Percentiles rank a stretch among this genome's conserved stretches.
These are phyloP conservation scores for Cryptococcus maquisensis DNA, from an alignment of 1,284 basidiomycete genomes.

Conservation along the genomic window DNA sequence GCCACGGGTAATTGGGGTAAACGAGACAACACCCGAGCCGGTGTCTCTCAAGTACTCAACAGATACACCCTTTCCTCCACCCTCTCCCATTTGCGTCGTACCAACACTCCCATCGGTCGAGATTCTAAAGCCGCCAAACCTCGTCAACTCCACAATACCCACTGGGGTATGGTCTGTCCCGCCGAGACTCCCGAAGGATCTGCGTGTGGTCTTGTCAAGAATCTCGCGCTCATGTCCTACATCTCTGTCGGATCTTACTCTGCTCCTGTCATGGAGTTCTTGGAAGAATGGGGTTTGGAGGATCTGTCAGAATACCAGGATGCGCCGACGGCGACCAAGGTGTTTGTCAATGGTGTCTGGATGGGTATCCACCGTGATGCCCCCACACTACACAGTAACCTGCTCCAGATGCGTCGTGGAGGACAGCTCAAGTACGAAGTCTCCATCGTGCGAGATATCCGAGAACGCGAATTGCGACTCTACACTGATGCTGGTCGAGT, in stretches of 20 bases:
- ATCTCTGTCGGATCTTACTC: slow-evolving; percentile 97
- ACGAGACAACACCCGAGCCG: slow-evolving; percentile 97
- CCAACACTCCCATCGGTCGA: slow-evolving; percentile 95
- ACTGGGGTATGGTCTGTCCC: slow-evolving; percentile 99
- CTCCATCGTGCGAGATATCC: slow-evolving; percentile 93
- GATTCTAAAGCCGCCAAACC: slow-evolving; percentile 99
- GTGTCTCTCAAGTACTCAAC: slow-evolving; percentile 98
- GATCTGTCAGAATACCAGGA: slow-evolving; percentile 85
- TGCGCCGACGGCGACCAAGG: slow-evolving; percentile 83
- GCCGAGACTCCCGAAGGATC: slow-evolving; percentile 99
- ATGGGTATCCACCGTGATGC: slow-evolving; percentile 98
- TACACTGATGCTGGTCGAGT: slow-evolving; percentile 97
- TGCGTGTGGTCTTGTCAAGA: slow-evolving; percentile 98
- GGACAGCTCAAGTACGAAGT: slow-evolving; percentile 96
- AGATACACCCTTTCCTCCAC: slow-evolving; percentile 98
- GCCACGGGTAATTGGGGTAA: slow-evolving; percentile 99
- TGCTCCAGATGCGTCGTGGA: slow-evolving; percentile 86
- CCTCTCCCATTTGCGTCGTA: slow-evolving; percentile 93
- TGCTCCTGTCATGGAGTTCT: slow-evolving; percentile 94
- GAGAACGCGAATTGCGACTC: slow-evolving; percentile 87
- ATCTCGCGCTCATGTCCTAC: slow-evolving; percentile 94
- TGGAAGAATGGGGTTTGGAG: slow-evolving; percentile 97
- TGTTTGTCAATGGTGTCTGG: slow-evolving; percentile 99
- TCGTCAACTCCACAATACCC: slow-evolving; percentile 97
- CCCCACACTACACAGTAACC: slow-evolving; percentile 83